A percentile compares a stretch with the other conserved stretches of the same genome.
Evolutionary conservation across 73 alveolate species (phyloP).

Genomic region (Blepharisma stoltei): DNA sequence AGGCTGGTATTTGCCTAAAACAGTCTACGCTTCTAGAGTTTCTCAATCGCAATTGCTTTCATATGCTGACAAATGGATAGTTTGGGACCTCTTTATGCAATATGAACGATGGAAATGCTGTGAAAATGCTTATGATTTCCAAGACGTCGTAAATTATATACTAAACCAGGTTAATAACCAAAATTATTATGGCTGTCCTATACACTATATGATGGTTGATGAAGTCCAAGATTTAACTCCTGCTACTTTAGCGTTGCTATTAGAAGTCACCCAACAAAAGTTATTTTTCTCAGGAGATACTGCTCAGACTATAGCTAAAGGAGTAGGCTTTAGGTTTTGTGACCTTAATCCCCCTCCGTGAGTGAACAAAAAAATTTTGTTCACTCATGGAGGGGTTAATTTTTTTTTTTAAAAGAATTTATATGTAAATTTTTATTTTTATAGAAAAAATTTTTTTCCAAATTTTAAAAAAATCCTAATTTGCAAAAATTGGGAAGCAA

Average conservation of each 20-base stretch:
- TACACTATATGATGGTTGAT: constrained; percentile 70
- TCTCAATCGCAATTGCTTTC: neutral
- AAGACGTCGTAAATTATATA: constrained; percentile 69
- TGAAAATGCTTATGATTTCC: constrained; percentile 60
- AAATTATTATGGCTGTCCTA: constrained; percentile 24
- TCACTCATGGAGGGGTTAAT: too few species aligned
- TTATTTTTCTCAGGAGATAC: constrained; percentile 79
- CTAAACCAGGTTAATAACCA: constrained; percentile 26
- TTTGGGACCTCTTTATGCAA: constrained; percentile 14
- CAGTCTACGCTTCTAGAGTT: neutral
- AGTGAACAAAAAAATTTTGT: too few species aligned
- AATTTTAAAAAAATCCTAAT: too few species aligned
- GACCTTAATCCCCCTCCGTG: too few species aligned
- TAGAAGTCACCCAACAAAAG: constrained; percentile 39
- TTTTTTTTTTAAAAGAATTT: too few species aligned
- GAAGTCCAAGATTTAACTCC: constrained; percentile 79
- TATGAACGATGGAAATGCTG: constrained; percentile 72
- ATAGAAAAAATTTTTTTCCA: too few species aligned
- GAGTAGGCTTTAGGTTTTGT: constrained; percentile 72
- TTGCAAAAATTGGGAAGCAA: too few species aligned
- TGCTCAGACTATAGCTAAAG: constrained; percentile 82
- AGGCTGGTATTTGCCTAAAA: constrained; percentile 20
- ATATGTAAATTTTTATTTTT: too few species aligned
- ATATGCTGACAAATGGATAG: constrained; percentile 8
- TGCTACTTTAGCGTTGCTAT: constrained; percentile 41